Percentiles rank a stretch among this genome's conserved stretches.
These are phyloP conservation scores for Tulasnella sp. DNA, from an alignment of 768 basidiomycete species.

Conservation along the genomic window DNA sequence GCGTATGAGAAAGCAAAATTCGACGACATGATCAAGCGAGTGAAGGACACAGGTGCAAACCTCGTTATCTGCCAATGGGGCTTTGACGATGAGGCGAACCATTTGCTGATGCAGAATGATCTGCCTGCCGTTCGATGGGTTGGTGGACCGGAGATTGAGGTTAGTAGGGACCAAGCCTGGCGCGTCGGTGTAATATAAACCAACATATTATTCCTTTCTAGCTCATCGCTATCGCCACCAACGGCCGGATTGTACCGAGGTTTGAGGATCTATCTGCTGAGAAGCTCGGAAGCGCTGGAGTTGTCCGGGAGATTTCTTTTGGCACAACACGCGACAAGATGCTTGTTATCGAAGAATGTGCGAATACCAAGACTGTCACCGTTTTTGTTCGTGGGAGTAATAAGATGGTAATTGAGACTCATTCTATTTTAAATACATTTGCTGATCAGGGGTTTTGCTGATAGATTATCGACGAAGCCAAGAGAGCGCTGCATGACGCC, in stretches of 20 bases:
- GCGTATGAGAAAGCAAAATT: slow-evolving; percentile 97
- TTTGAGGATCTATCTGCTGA: slow-evolving; percentile 89
- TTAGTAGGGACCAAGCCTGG: slow-evolving; percentile 24
- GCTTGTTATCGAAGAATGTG: slow-evolving; percentile 98
- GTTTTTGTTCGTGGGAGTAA: slow-evolving; percentile 96
- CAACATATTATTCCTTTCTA: slow-evolving; percentile 25
- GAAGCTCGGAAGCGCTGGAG: slow-evolving; percentile 87
- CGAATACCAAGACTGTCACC: slow-evolving; percentile 91
- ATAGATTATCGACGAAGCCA: slow-evolving; percentile 98
- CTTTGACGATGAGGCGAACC: slow-evolving; percentile 99
- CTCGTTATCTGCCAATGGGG: slow-evolving; percentile 99
- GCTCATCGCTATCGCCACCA: slow-evolving; percentile 97
- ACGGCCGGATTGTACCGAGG: slow-evolving; percentile 94
- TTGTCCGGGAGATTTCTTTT: slow-evolving; percentile 90
- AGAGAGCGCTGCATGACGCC: slow-evolving; percentile 94
- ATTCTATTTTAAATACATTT: neutral
- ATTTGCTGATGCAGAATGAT: slow-evolving; percentile 94
- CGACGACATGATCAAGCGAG: slow-evolving; percentile 88
- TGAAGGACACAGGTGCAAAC: slow-evolving; percentile 95
- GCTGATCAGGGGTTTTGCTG: neutral
- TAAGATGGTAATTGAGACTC: slow-evolving; percentile 73
- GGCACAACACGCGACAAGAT: slow-evolving; percentile 99
- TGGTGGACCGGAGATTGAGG: slow-evolving; percentile 98
- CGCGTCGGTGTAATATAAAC: neutral
- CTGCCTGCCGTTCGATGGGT: slow-evolving; percentile 98